phyloP scores from a whole-genome alignment of 768 basidiomycete species.

The Boletus rubescentipes region DNA sequence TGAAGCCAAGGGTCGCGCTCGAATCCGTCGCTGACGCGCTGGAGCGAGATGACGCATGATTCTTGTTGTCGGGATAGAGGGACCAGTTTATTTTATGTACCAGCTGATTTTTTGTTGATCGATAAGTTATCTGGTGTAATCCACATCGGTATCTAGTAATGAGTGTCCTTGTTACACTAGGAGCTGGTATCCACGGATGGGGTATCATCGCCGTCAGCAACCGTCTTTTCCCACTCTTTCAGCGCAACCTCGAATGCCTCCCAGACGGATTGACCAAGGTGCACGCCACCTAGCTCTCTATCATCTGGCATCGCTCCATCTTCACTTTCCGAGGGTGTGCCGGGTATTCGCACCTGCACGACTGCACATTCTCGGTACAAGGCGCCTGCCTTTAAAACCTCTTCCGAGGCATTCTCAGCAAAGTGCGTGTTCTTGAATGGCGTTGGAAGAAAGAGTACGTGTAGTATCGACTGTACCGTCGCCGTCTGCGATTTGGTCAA shows the following conservation, averaged over 20 bases:
- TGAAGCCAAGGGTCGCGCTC: conserved; percentile 57
- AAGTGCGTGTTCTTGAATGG: conserved; percentile 54
- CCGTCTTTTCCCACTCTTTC: conserved; percentile 60
- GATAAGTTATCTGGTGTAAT: conserved; percentile 25
- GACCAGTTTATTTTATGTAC: conserved; percentile 31
- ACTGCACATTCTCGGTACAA: conserved; percentile 77
- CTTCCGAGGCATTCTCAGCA: conserved; percentile 39
- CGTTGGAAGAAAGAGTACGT: conserved; percentile 78
- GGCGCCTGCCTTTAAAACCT: conserved; percentile 75
- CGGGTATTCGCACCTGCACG: conserved; percentile 45
- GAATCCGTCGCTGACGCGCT: conserved; percentile 32
- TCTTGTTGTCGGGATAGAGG: not conserved
- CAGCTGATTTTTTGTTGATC: conserved; percentile 8
- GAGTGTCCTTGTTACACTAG: no score
- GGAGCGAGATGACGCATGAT: conserved; percentile 28
- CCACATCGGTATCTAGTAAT: no score
- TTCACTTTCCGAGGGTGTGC: conserved; percentile 22
- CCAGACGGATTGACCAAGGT: conserved; percentile 69
- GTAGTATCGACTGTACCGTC: conserved; percentile 75
- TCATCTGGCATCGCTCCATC: conserved; percentile 52
- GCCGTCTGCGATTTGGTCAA: conserved; percentile 65
- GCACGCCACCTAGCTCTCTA: conserved; percentile 69
- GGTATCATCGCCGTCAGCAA: conserved; percentile 21
- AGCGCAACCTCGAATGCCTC: conserved; percentile 69
- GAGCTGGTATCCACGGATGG: conserved; percentile 25